Percentiles rank a stretch among this genome's conserved stretches.
phyloP scores from a whole-genome alignment of 2,329 filamentous ascomycete species.

The Fusarium penzigii region DNA sequence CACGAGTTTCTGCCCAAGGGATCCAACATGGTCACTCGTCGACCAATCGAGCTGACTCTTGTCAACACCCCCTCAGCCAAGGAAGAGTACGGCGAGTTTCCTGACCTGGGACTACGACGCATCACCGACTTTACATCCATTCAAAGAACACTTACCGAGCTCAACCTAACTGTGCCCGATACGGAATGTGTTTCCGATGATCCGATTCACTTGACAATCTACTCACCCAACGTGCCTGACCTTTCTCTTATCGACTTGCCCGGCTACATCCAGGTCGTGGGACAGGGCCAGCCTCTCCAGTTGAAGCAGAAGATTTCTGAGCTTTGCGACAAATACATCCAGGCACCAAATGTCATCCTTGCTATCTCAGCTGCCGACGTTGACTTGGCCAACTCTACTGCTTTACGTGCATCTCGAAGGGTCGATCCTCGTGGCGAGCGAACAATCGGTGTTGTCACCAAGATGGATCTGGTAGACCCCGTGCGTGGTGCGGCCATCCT shows the following conservation, averaged over 20 bases:
- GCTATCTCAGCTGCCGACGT: constrained; percentile 98
- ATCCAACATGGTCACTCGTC: constrained; percentile 96
- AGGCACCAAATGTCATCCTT: constrained; percentile 91
- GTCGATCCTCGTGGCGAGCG: constrained; percentile 93
- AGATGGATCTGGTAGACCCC: constrained; percentile 96
- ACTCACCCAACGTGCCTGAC: constrained; percentile 93
- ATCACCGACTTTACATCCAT: constrained; percentile 91
- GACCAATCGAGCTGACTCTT: constrained; percentile 93
- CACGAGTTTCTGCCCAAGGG: constrained; percentile 98
- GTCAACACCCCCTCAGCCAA: constrained; percentile 89
- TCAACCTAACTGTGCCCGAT: constrained; percentile 90
- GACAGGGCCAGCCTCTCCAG: constrained; percentile 84
- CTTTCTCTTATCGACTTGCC: constrained; percentile 94
- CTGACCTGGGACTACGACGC: constrained; percentile 83
- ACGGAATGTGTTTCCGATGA: constrained; percentile 93
- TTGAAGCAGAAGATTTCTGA: constrained; percentile 95
- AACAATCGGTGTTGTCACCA: constrained; percentile 98
- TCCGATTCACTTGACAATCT: constrained; percentile 92
- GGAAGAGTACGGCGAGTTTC: constrained; percentile 94
- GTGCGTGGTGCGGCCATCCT: constrained; percentile 76
- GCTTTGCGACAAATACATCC: constrained; percentile 97
- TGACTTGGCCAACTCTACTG: constrained; percentile 94
- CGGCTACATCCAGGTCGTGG: constrained; percentile 95
- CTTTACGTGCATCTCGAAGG: constrained; percentile 82
- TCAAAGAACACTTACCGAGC: constrained; percentile 89